Base-by-base conservation (phyloP, 176 grass and related monocot species). In the Thalia dealbata region DNA sequence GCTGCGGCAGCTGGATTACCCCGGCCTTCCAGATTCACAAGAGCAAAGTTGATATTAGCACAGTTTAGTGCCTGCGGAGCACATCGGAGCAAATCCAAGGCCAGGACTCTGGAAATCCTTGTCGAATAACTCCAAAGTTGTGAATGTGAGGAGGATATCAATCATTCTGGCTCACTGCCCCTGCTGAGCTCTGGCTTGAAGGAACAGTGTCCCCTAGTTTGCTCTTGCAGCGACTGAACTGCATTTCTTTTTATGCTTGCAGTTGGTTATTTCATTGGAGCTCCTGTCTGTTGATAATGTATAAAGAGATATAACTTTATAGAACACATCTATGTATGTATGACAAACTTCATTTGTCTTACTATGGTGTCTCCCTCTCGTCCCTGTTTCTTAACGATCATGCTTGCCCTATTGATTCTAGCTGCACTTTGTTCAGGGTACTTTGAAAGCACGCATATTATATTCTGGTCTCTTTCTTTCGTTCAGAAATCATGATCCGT, bases 11-110 rank as follows among this genome's bases (percentile, higher is more conserved):
- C 78, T 92, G 89, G 93, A 78, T 92, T 63, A 92, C 93, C 18
- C 93, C 93, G 12, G 93, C 93, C 48, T 97, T 97, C 81, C 93
- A 97, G 75, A 88, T 97, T 64, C 44, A 67, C 2, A 97, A 92
- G 85, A 97, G 89, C 69, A 92, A 91, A 84, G 85, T 97, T 51
- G 87, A 92, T 84, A 64, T 88, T 61, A 92, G 89, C 69, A 87
- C 77, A 9, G 64, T 41, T 10, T 86, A 84, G 69, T 72, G 25
- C 15, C 52, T 26, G 6, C 50, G 21, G 10, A 46, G n/a, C n/a
- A 48, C 9, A 48, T 70, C 14, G 12, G 26, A 46, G 45, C 46
- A 30, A 72, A 14, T 72, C 70, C 48, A 12, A n/a, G 21, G 32
- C 38, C 38, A 69, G 6, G 54, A 4, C 22, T 19, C 54, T 58